phyloP scores from a whole-genome alignment of 306 rosid species.

The Sicyos baderoa region DNA sequence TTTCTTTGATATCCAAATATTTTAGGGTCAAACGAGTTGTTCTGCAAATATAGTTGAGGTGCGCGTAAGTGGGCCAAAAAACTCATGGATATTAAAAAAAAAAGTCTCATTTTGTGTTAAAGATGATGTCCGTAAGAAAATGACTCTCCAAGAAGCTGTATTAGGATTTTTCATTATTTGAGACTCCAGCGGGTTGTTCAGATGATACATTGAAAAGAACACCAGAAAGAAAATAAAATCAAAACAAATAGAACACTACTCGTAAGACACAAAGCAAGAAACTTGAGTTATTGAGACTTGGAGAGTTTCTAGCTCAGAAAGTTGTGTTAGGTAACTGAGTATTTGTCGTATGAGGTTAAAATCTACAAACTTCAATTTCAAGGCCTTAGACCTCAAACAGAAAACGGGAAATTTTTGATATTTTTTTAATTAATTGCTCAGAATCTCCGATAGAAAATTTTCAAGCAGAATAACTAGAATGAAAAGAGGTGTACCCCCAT shows the following conservation, averaged over 20 bases:
- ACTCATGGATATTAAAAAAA: too few species aligned
- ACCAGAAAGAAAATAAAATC: too few species aligned
- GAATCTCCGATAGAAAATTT: background rate
- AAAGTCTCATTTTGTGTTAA: background rate
- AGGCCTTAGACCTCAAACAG: background rate
- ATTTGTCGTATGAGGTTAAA: background rate
- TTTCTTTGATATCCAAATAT: too few species aligned
- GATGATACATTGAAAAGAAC: too few species aligned
- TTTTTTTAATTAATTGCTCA: background rate
- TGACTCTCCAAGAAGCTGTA: background rate
- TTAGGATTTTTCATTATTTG: too few species aligned
- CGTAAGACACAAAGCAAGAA: background rate
- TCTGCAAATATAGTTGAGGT: too few species aligned
- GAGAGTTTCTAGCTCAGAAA: background rate
- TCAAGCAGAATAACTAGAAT: background rate
- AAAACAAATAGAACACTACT: background rate
- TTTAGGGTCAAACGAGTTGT: too few species aligned
- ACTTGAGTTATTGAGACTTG: background rate
- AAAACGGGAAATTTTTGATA: background rate
- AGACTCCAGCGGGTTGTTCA: too few species aligned
- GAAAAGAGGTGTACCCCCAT: slow-evolving; percentile 56
- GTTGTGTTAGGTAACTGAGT: background rate
- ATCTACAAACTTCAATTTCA: background rate
- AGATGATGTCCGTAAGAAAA: background rate
- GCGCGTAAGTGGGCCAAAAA: too few species aligned